Conservation (phyloP, 169 alveolate species). For the Eimeria acervulina region DNA sequence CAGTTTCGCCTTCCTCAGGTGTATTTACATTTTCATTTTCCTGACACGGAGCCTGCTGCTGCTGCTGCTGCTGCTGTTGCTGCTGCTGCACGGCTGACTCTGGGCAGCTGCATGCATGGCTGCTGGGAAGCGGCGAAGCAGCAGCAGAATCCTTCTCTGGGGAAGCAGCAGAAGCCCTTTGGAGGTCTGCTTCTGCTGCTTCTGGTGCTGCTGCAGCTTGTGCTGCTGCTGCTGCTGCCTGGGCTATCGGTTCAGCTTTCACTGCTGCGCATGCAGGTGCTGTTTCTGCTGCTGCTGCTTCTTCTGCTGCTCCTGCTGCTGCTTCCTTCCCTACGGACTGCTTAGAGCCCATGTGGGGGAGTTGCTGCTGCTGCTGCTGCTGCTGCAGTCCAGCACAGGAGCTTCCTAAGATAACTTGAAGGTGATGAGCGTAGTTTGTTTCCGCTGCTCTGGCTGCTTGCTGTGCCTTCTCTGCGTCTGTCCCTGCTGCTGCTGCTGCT, state of each 20-base stretch:
- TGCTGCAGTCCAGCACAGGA: too few species aligned
- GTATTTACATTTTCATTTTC: neutral
- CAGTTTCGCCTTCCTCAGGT: neutral
- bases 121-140: neutral
- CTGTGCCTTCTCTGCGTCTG: too few species aligned
- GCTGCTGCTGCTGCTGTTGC: conserved; percentile 38
- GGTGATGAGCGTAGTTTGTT: too few species aligned
- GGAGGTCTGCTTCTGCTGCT: too few species aligned
- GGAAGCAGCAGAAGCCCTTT: neutral
- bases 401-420: too few species aligned
- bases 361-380: too few species aligned
- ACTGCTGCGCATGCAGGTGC: neutral
- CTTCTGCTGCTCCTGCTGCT: too few species aligned
- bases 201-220: neutral
- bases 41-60: too few species aligned
- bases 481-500: too few species aligned
- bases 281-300: conserved; percentile 26
- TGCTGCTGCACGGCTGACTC: neutral
- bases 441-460: too few species aligned
- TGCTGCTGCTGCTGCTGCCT: conserved; percentile 30
- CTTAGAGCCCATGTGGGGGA: too few species aligned
- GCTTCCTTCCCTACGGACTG: too few species aligned
- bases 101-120: neutral
- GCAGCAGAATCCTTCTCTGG: neutral
- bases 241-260: neutral